These are phyloP conservation scores for Pyrus hybrid DNA, from an alignment of 331 rosid species.

Conservation along the genomic window DNA sequence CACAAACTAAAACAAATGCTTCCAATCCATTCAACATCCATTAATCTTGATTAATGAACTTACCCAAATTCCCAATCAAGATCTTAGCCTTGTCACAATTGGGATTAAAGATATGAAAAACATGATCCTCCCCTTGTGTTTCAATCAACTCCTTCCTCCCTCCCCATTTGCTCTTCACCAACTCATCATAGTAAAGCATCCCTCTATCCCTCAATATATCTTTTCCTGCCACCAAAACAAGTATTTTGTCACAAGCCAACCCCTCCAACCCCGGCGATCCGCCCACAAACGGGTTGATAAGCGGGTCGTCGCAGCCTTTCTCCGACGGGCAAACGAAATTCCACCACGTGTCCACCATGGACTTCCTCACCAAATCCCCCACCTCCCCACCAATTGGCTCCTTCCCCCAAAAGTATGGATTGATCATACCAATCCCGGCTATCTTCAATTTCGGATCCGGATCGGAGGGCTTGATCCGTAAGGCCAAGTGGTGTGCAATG, in stretches of 20 bases:
- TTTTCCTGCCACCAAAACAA: constrained; percentile 51
- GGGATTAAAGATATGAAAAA: constrained; percentile 61
- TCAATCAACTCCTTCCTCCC: constrained; percentile 49
- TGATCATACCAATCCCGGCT: constrained; percentile 39
- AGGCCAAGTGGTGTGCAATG: constrained; percentile 55
- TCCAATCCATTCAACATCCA: neutral
- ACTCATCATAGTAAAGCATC: constrained; percentile 44
- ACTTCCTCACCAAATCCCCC: constrained; percentile 26
- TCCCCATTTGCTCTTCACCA: constrained; percentile 46
- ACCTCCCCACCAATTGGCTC: constrained; percentile 51
- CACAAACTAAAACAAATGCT: neutral
- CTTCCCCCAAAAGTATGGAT: constrained; percentile 86
- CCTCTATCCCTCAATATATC: constrained; percentile 82
- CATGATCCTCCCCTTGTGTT: constrained; percentile 66
- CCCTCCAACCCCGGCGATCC: constrained; percentile 49
- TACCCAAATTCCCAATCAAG: constrained; percentile 40
- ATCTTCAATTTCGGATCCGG: constrained; percentile 23
- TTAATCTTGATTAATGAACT: constrained; percentile 28
- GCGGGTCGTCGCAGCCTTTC: constrained; percentile 54
- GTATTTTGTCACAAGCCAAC: constrained; percentile 32
- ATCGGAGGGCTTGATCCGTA: constrained; percentile 7
- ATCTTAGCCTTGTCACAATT: constrained; percentile 39
- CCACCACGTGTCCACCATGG: constrained; percentile 83
- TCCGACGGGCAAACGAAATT: constrained; percentile 62
- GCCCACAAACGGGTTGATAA: constrained; percentile 66